Base-by-base conservation (phyloP, 192 early-diverging fungal genomes). In the Diversispora eburnea region DNA sequence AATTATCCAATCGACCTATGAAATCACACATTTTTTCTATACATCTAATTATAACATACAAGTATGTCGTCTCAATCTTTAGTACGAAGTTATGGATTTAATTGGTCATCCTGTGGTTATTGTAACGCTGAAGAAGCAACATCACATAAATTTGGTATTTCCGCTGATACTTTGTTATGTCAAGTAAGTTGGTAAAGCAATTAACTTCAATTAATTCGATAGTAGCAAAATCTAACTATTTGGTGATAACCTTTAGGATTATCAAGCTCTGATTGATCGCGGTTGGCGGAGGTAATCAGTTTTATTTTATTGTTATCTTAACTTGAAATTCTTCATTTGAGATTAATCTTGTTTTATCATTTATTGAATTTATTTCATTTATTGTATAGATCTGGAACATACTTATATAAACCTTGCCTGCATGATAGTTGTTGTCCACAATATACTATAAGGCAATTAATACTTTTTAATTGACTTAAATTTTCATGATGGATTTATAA, bases 341-440 rank as follows among this genome's bases (percentile, higher is more conserved):
- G 42, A 49, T 43, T 45, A 4, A 45, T 10, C 47, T 43, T 12
- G 8, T 15, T 15, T n/a, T 19, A 42, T n/a, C n/a, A 39, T 20
- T 17, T 39, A 19, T n/a, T n/a, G n/a, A n/a, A n/a, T n/a, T n/a
- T 47, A 54, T 48, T 33, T 13, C 62, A 87, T 33, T 33, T 33
- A 33, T 33, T 33, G 25, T 33, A 33, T 33, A 33, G 86, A 54
- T 87, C 86, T 51, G 91, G 91, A 2, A 57, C 84, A 17, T 93
- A 93, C 67, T 60, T 89, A 7, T 94, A 94, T 84, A 93, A 90
- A 67, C 91, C 91, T 1, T 79, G 87, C 48, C 76, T 91, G 10
- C 62, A 81, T 3, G 74, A 80, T 13, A 91, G 88, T 49, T 94
- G 91, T 73, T 92, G 91, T 80, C 90, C 90, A 0, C 84, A 87